Evolutionary conservation across 1,284 basidiomycete genomes (phyloP).

Genomic region (Ustilago sp.): DNA sequence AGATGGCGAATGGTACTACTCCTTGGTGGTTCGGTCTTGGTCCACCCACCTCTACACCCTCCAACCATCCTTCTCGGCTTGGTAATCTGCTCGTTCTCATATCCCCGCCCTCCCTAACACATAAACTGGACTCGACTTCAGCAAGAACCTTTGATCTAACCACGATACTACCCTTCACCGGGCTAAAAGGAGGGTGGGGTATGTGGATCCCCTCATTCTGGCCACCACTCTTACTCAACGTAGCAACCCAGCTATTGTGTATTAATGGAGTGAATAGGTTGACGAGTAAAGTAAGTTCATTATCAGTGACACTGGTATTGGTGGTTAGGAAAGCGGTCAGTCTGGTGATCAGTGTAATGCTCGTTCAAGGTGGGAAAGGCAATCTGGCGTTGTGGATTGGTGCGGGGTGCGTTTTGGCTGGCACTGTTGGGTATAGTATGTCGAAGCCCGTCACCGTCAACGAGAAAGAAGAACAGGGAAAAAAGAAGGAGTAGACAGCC

Average conservation of each 20-base stretch:
- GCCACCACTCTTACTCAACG: slow-evolving; percentile 78
- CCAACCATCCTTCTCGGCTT: slow-evolving; percentile 38
- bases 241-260: slow-evolving; percentile 86
- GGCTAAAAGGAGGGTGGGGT: slow-evolving; percentile 13
- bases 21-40: slow-evolving; percentile 51
- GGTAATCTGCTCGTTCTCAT: slow-evolving; percentile 12
- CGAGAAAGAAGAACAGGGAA: not conserved
- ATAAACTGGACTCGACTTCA: not conserved
- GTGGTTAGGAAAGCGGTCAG: slow-evolving; percentile 90
- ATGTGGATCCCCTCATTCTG: slow-evolving; percentile 76
- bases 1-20: slow-evolving; percentile 52
- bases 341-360: slow-evolving; percentile 79
- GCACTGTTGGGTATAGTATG: slow-evolving; percentile 77
- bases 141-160: slow-evolving; percentile 62
- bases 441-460: slow-evolving; percentile 14
- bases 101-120: not conserved
- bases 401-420: slow-evolving; percentile 75
- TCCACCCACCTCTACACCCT: slow-evolving; percentile 4
- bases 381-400: slow-evolving; percentile 55
- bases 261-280: slow-evolving; percentile 90
- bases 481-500: not conserved
- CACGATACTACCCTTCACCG: not conserved
- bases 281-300: slow-evolving; percentile 78
- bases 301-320: slow-evolving; percentile 87
- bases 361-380: slow-evolving; percentile 70